Conservation (phyloP, 208 protist species). For the Vickermania ingenoplastis region DNA sequence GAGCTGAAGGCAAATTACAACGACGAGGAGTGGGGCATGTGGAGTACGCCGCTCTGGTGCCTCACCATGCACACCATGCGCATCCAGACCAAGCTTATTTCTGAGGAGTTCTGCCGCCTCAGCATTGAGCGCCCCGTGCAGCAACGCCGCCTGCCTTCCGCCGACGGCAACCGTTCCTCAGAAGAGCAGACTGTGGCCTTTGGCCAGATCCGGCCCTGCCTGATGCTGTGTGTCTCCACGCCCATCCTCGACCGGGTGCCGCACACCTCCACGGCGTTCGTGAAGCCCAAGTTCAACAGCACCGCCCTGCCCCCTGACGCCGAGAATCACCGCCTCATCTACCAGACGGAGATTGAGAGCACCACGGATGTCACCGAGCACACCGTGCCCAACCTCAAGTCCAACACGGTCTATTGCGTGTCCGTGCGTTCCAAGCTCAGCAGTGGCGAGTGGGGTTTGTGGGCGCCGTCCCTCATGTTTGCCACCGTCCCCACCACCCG, state of each 20-base stretch:
- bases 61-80: conserved; percentile 85
- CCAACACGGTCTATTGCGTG: conserved; percentile 83
- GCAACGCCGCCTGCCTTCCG: conserved; percentile 74
- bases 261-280: conserved; percentile 29
- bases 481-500: conserved; percentile 74
- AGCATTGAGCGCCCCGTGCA: conserved; percentile 52
- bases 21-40: conserved; percentile 89
- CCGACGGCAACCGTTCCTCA: conserved; percentile 72
- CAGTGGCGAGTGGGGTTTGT: conserved; percentile 87
- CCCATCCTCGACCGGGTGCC: conserved; percentile 47
- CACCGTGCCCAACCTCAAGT: conserved; percentile 77
- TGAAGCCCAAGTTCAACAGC: conserved; percentile 45
- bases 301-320: conserved; percentile 63
- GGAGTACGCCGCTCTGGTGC: conserved; percentile 85
- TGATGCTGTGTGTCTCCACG: conserved; percentile 90
- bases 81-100: conserved; percentile 82
- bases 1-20: conserved; percentile 91
- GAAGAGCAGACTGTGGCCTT: conserved; percentile 65
- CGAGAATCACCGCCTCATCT: conserved; percentile 63
- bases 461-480: conserved; percentile 71
- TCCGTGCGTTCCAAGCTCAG: conserved; percentile 78
- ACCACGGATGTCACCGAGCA: conserved; percentile 47
- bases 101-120: conserved; percentile 82
- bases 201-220: conserved; percentile 63
- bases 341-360: conserved; percentile 77